phyloP scores from a whole-genome alignment of 371 early-diverging fungal genomes.

The Zopfochytrium polystomum region DNA sequence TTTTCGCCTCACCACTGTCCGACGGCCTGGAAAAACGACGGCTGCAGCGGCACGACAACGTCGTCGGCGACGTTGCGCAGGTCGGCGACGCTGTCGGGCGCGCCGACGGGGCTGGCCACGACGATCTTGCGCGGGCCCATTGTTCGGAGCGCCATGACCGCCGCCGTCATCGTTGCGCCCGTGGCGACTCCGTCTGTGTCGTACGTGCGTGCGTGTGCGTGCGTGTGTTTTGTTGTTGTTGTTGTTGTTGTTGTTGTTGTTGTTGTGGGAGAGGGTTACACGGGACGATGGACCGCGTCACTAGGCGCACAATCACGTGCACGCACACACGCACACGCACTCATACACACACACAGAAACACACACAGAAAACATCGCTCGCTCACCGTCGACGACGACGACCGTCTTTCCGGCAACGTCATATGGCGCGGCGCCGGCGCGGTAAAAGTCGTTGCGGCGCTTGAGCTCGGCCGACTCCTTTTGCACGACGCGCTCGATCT shows the following conservation, averaged over 20 bases:
- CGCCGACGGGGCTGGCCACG: conserved; percentile 29
- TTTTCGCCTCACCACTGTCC: conserved; percentile 22
- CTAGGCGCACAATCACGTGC: too few relatives aligned
- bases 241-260: background rate
- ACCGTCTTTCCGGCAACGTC: conserved; percentile 26
- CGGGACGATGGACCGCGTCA: too few relatives aligned
- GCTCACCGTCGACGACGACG: conserved; percentile 31
- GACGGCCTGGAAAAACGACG: conserved; percentile 19
- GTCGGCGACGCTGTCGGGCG: conserved; percentile 13
- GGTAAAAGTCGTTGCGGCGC: conserved; percentile 22
- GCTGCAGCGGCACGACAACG: conserved; percentile 24
- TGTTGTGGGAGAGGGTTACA: too few relatives aligned
- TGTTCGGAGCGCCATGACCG: conserved; percentile 20
- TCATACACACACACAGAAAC: background rate
- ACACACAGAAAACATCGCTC: background rate
- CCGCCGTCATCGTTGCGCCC: conserved; percentile 32
- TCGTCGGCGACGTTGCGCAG: conserved; percentile 23
- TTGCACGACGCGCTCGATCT: conserved; percentile 7
- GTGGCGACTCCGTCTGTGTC: conserved; percentile 34
- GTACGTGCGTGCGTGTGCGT: background rate
- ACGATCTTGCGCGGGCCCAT: conserved; percentile 15
- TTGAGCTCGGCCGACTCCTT: conserved; percentile 26
- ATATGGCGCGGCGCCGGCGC: conserved; percentile 5
- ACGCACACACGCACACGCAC: too few relatives aligned
- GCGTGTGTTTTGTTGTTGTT: too few relatives aligned